phyloP scores from a whole-genome alignment of 192 early-diverging fungal genomes.

The Podochytrium sp. region DNA sequence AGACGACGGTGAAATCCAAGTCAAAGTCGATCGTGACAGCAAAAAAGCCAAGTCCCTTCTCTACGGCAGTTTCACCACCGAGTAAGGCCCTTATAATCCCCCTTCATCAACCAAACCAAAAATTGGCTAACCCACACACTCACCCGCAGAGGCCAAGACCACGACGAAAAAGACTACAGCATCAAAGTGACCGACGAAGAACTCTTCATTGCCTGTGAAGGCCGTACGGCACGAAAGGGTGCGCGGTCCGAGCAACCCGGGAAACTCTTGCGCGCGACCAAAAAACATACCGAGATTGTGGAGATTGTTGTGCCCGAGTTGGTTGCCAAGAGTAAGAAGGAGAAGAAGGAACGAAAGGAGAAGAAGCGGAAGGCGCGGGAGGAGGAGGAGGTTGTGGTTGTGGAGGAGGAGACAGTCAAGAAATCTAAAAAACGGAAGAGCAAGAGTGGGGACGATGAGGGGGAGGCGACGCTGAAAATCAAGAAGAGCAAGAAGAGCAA shows the following conservation, averaged over 20 bases:
- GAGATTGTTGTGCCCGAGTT: neutral
- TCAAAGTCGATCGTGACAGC: slow-evolving; percentile 47
- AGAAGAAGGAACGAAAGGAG: slow-evolving; percentile 43
- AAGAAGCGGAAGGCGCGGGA: slow-evolving; percentile 26
- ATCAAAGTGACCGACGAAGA: slow-evolving; percentile 84
- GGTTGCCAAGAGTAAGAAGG: slow-evolving; percentile 25
- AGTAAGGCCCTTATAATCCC: neutral
- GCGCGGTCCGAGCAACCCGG: slow-evolving; percentile 81
- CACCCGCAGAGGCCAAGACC: slow-evolving; percentile 46
- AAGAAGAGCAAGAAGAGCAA: slow-evolving; percentile 35
- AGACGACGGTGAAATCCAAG: slow-evolving; percentile 55
- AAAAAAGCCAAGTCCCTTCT: slow-evolving; percentile 47
- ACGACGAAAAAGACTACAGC: slow-evolving; percentile 75
- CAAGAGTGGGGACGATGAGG: slow-evolving; percentile 1
- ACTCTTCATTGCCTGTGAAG: slow-evolving; percentile 89
- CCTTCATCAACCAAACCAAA: no score
- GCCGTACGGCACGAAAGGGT: slow-evolving; percentile 87
- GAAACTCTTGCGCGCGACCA: slow-evolving; percentile 66
- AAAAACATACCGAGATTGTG: slow-evolving; percentile 20
- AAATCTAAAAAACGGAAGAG: slow-evolving; percentile 36
- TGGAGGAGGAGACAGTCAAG: slow-evolving; percentile 40
- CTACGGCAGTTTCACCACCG: slow-evolving; percentile 59
- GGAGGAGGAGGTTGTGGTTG: slow-evolving; percentile 37
- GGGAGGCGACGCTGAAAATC: neutral
- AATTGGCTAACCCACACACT: no score